These are phyloP conservation scores for Phyllachora maydis DNA, from an alignment of 2,329 filamentous ascomycete genomes.

Conservation along the genomic window DNA sequence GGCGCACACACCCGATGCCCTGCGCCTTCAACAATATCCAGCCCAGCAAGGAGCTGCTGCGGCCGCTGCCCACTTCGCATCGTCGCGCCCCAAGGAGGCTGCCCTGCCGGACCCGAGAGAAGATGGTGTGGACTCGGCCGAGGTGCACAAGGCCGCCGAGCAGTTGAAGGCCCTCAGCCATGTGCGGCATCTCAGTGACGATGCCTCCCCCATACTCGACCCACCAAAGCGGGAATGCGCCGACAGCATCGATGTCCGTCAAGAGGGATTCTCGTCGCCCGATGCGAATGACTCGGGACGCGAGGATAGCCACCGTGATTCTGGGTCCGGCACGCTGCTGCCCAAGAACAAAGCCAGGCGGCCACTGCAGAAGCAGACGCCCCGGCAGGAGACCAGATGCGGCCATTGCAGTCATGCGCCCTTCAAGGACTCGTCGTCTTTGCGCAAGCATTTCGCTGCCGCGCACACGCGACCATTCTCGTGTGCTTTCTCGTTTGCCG, in stretches of 20 bases:
- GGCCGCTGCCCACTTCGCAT: no score
- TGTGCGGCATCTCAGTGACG: slow-evolving; percentile 32
- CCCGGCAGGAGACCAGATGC: slow-evolving; percentile 41
- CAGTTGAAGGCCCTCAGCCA: slow-evolving; percentile 46
- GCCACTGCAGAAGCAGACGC: slow-evolving; percentile 21
- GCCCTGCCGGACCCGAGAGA: slow-evolving; percentile 14
- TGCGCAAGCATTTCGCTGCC: slow-evolving; percentile 46
- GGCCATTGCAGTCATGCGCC: slow-evolving; percentile 40
- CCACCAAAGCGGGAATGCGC: slow-evolving; percentile 9
- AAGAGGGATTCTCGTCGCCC: slow-evolving; percentile 17
- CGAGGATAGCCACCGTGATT: slow-evolving; percentile 16
- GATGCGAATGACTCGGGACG: slow-evolving; percentile 16
- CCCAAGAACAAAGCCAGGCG: slow-evolving; percentile 21
- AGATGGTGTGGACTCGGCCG: slow-evolving; percentile 40
- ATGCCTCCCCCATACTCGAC: slow-evolving; percentile 12
- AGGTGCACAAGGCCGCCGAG: slow-evolving; percentile 49
- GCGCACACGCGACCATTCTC: slow-evolving; percentile 57
- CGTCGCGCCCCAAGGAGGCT: no score
- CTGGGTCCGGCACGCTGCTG: slow-evolving; percentile 14
- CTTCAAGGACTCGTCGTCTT: slow-evolving; percentile 45
- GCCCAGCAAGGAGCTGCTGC: no score
- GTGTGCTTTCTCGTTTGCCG: slow-evolving; percentile 71
- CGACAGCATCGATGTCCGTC: slow-evolving; percentile 11
- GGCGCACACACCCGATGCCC: slow-evolving; percentile 1
- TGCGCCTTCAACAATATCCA: no score